These are phyloP conservation scores for Gillenia trifoliata DNA, from an alignment of 306 rosid species.

Conservation along the genomic window DNA sequence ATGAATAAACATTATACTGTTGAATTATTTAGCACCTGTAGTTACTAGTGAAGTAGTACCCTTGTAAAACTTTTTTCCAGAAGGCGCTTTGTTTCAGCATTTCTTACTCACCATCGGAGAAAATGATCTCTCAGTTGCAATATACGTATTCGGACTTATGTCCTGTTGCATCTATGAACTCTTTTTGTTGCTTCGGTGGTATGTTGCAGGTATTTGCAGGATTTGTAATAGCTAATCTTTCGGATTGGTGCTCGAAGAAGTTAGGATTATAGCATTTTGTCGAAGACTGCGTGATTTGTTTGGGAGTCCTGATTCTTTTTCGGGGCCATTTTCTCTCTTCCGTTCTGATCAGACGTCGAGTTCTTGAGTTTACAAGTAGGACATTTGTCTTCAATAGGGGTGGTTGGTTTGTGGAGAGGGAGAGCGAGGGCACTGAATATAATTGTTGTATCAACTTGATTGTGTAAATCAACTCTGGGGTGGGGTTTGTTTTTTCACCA, in stretches of 20 bases:
- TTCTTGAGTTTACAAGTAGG: slow-evolving; percentile 12
- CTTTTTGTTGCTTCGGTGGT: slow-evolving; percentile 16
- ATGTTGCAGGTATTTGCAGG: slow-evolving; percentile 85
- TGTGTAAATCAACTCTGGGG: slow-evolving; percentile 39
- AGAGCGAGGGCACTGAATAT: slow-evolving; percentile 9
- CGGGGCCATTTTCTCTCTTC: slow-evolving; percentile 15
- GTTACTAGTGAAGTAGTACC: background rate
- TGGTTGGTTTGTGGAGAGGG: slow-evolving; percentile 20
- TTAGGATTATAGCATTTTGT: slow-evolving; percentile 53
- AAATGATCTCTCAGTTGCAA: background rate
- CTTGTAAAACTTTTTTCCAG: background rate
- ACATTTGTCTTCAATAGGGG: background rate
- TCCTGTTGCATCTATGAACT: slow-evolving; percentile 1
- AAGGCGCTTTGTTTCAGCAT: background rate
- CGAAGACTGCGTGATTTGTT: slow-evolving; percentile 4
- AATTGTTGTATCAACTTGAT: slow-evolving; percentile 13
- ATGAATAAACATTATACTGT: background rate
- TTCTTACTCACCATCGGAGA: background rate
- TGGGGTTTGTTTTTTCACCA: slow-evolving; percentile 17
- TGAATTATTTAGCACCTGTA: background rate
- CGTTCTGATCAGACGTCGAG: slow-evolving; percentile 14
- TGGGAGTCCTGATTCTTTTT: slow-evolving; percentile 38
- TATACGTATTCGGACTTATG: background rate
- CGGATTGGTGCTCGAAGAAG: slow-evolving; percentile 63
- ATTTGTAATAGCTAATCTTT: slow-evolving; percentile 86